Evolutionary conservation across 2,329 filamentous ascomycete genomes (phyloP), one percentile per base, ranked within the genome.

Genomic region (Pseudogymnoascus sp.): DNA sequence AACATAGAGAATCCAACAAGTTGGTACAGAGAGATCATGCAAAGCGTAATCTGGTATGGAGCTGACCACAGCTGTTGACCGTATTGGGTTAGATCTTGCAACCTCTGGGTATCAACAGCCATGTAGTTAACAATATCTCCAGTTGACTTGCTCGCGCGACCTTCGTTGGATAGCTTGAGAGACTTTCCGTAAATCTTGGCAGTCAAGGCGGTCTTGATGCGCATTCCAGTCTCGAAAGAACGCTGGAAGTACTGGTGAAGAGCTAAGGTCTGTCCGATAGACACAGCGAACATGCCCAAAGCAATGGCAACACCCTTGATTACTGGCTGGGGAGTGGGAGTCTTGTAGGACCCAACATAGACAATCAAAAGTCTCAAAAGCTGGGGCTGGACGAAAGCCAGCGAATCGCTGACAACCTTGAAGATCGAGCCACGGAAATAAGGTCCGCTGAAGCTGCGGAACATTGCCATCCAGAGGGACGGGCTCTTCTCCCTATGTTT

Each of bases 121-220:
- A 99, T 99, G 76, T 96, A 94, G 73, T 99, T 99, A 73, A 99
- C 94, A 71, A 99, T 97, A 71, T 99, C 95, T 62, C 94, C 94
- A 0, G 94, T 99, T 0, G 90, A 90, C 77, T 97, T 97, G 48
- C 86, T 77, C 1, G 92, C 83, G 61, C 93, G 85, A 7, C 94
- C 94, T 76, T 99, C 94, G 69, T 96, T 97, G 4, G 93, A 97
- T 15, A 99, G 80, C 66, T 85, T 87, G 65, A 97, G 81, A 0
- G 92, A 89, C 77, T 99, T 99, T 63, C 87, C 84, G 74, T 99
- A 99, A 66, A 99, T 97, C 63, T 92, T 85, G 1, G 93, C 89
- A 5, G 90, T 93, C 65, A 99, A 77, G 2, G 92, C 88, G 40
- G 91, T 89, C 78, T 97, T 97, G 76, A 99, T 90, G 60, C 90